Evolutionary conservation across 148 eudicot genomes (phyloP), one percentile per base, ranked within the genome.

Genomic region (Silene uniflora): DNA sequence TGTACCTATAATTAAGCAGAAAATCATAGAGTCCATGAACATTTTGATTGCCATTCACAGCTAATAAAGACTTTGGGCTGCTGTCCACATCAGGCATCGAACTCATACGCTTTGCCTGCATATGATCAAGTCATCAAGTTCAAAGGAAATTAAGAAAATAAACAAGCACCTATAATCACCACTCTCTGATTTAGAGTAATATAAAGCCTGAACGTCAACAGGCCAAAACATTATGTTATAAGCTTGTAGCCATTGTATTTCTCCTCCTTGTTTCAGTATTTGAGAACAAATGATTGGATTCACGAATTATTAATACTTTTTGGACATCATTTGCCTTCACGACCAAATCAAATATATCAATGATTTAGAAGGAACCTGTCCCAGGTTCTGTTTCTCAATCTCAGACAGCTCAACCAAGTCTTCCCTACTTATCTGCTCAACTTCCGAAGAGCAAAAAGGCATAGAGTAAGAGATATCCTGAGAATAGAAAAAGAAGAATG

Each of bases 391-490:
- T 79, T 89, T 95, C 80, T 90, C 97, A 81, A 95, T 90, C 88
- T 95, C 97, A 47, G 93, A 89, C 10, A 95, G 91, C 88, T 92
- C 98, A 80, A 91, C 87, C 79, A 94, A 87, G 79, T 95, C 98
- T 82, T 95, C 97, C 75, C 89, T 84, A 58, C 88, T 87, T 62
- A 83, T 86, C 79, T 90, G 86, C 83, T 92, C 97, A 79, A 82
- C 85, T 82, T 92, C 86, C 44, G 91, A 86, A 69, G 74, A 81
- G 81, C 93, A 90, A 77, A 88, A 86, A 73, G 99, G 99, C 99
- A 92, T 92, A 25, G 96, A 79, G 84, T 88, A 95, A 73, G 76
- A 82, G 67, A 90, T 77, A 81, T 89, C 97, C 99, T 95, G 81
- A 64, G 23, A 69, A 27, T 54, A 73, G 23, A 71, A 27, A 17